Evolutionary conservation across 495 filamentous ascomycete genomes (phyloP).

Genomic region (Podospora pseudopauciseta): DNA sequence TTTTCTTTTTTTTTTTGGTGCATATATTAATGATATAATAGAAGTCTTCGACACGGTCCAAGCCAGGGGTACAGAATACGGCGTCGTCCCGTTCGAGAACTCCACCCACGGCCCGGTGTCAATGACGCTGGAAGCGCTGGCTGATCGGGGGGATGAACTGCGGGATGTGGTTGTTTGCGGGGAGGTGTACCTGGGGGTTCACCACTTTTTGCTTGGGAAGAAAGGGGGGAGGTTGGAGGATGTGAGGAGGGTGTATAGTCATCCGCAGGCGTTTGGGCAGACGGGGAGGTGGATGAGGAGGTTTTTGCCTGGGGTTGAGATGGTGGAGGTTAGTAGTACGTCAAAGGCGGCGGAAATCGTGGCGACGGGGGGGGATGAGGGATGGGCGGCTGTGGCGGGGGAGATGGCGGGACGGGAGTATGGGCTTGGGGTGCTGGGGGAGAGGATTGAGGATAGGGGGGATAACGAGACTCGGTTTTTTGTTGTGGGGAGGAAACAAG

Average conservation of each 20-base stretch:
- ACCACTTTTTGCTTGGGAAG: slow-evolving; percentile 72
- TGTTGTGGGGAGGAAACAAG: slow-evolving; percentile 45
- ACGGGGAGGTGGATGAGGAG: slow-evolving; percentile 69
- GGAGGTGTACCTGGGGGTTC: slow-evolving; percentile 79
- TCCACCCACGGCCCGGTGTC: slow-evolving; percentile 89
- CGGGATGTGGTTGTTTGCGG: slow-evolving; percentile 67
- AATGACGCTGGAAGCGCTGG: slow-evolving; percentile 81
- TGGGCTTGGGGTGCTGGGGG: slow-evolving; percentile 64
- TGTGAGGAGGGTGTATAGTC: slow-evolving; percentile 69
- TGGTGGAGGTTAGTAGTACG: slow-evolving; percentile 82
- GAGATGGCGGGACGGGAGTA: slow-evolving; percentile 63
- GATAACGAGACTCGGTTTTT: slow-evolving; percentile 92
- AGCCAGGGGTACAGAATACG: slow-evolving; percentile 55
- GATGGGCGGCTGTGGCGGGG: slow-evolving; percentile 72
- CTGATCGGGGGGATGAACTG: slow-evolving; percentile 60
- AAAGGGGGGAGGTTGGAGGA: slow-evolving; percentile 37
- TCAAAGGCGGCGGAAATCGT: slow-evolving; percentile 70
- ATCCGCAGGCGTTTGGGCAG: slow-evolving; percentile 93
- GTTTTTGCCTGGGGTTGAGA: slow-evolving; percentile 66
- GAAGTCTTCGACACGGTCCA: slow-evolving; percentile 82
- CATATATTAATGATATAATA: slow-evolving; percentile 15
- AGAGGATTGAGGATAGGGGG: slow-evolving; percentile 73
- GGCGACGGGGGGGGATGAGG: slow-evolving; percentile 55
- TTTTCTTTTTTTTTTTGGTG: neutral
- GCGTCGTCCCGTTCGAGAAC: slow-evolving; percentile 94